A percentile compares a stretch with the other conserved stretches of the same genome.
Evolutionary conservation across 2,329 filamentous ascomycete species (phyloP).

Genomic region (Aphanoascus verrucosus): DNA sequence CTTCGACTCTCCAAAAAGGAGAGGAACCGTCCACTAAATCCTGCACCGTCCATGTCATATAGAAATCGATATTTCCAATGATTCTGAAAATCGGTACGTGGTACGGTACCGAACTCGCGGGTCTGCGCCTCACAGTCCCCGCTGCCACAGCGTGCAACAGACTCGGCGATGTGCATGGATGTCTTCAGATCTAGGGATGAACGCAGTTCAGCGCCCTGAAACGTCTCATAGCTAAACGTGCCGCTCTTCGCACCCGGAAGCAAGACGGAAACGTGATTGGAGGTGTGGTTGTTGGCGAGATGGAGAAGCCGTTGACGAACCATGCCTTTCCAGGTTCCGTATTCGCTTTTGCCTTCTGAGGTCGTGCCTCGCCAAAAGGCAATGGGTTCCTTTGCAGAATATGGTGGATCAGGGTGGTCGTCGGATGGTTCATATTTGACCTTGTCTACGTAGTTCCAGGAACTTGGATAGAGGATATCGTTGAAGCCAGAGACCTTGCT

Average conservation of each 20-base stretch:
- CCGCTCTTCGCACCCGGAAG: constrained; percentile 35
- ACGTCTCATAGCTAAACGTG: constrained; percentile 46
- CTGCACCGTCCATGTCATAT: constrained; percentile 58
- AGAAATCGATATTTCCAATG: constrained; percentile 60
- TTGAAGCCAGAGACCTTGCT: constrained; percentile 61
- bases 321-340: constrained; percentile 55
- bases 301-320: constrained; percentile 62
- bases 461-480: constrained; percentile 63
- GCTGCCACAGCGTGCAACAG: constrained; percentile 46
- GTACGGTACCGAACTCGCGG: constrained; percentile 41
- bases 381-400: constrained; percentile 51
- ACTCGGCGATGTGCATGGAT: constrained; percentile 50
- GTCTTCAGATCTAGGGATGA: constrained; percentile 44
- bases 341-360: constrained; percentile 43
- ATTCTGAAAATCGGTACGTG: constrained; percentile 42
- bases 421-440: constrained; percentile 43
- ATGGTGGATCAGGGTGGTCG: constrained; percentile 44
- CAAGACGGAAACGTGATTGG: constrained; percentile 43
- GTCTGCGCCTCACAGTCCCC: constrained; percentile 44
- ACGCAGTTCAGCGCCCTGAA: constrained; percentile 30
- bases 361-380: constrained; percentile 69
- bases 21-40: constrained; percentile 56
- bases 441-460: constrained; percentile 53
- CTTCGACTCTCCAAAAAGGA: constrained; percentile 55
- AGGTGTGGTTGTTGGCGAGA: constrained; percentile 47